phyloP scores from a whole-genome alignment of 73 alveolate species.

The Durusdinium trenchii region DNA sequence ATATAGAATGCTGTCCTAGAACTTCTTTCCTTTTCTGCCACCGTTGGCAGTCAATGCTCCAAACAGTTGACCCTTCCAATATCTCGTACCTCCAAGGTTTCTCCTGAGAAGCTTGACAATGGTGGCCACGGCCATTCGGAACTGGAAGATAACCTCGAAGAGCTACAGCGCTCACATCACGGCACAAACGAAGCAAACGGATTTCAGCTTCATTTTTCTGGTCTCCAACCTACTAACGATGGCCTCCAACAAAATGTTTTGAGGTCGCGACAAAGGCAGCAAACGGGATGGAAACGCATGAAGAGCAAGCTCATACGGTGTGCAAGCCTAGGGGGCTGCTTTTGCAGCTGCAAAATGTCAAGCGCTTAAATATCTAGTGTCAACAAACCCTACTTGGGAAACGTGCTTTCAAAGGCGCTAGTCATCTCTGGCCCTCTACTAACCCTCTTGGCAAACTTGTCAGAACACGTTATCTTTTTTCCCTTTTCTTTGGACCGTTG shows the following conservation, averaged over 20 bases:
- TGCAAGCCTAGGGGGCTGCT: slow-evolving; percentile 1
- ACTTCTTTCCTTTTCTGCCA: not conserved
- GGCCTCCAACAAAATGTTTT: not conserved
- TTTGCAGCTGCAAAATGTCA: not conserved
- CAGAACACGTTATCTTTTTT: too few species aligned
- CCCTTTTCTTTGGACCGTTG: too few species aligned
- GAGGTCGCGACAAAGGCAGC: slow-evolving; percentile 28
- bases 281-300: slow-evolving; percentile 40
- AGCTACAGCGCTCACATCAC: not conserved
- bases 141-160: slow-evolving; percentile 9
- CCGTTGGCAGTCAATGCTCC: not conserved
- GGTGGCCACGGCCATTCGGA: slow-evolving; percentile 63
- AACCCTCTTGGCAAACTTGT: too few species aligned
- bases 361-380: not conserved
- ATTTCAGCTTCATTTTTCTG: not conserved
- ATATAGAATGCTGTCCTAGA: not conserved
- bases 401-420: too few species aligned
- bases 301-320: slow-evolving; percentile 32
- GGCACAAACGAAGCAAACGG: not conserved
- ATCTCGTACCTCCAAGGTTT: not conserved
- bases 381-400: too few species aligned
- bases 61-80: not conserved
- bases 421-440: too few species aligned
- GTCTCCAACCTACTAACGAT: not conserved
- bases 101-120: not conserved